Evolutionary conservation across 2,329 filamentous ascomycete species (phyloP), one percentile per base, ranked within the genome.

Genomic region (Aspergillus sp.): DNA sequence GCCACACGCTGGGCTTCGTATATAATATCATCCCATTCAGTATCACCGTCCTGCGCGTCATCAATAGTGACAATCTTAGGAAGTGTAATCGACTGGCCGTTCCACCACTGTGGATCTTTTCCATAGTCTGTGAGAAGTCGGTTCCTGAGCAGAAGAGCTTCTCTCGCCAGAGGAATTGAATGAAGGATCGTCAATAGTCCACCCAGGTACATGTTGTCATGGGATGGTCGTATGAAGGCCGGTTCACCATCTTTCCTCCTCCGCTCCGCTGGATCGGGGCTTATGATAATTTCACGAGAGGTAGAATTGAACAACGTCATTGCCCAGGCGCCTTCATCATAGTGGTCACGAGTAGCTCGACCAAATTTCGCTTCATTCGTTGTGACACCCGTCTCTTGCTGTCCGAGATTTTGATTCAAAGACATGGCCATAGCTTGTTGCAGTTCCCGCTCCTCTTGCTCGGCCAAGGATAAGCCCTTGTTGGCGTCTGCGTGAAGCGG

Each of bases 181-280:
- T 87, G 84, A n/a, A 86, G 78, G 60, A 89, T 87, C 5, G 85
- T 86, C 47, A 89, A 68, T 19, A 88, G 74, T 3, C 82, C 82
- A 27, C 83, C 81, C n/a, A 87, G 74, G 66, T 85, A 84, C 59
- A 84, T 78, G 44, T 76, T 78, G 47, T 80, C 78, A 11, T 81
- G 77, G 2, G 82, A 75, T 15, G 84, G 84, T 59, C 86, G 86
- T 54, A 88, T 73, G 60, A 88, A 84, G 15, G 81, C 81, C 13
- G 86, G 86, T 63, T 84, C 78, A 36, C 75, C 78, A 5, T 75
- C 67, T 19, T 77, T 71, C 61, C 82, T 79, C 68, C 77, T 80
- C 56, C 83, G 78, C 63, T 83, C 79, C 59, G 75, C 72, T 0
- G 82, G 79, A 39, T 83, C 77, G 1, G 82, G 81, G 67, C 86